These are phyloP conservation scores for Yarrowia divulgata DNA, from an alignment of 805 yeast genomes.

Conservation along the genomic window DNA sequence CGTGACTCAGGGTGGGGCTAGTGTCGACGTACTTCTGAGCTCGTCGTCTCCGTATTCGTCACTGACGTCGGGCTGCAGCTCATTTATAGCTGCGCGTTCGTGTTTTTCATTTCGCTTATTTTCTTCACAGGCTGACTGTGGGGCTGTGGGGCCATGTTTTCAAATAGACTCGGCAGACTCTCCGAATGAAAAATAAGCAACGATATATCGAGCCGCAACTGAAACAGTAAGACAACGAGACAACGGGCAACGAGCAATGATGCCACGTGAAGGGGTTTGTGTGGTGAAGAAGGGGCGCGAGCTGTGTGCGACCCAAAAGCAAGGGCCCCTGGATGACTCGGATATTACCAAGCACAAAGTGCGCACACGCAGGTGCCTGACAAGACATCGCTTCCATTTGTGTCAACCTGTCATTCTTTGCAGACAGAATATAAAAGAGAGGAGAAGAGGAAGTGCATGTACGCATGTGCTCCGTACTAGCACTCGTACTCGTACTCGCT, in stretches of 20 bases:
- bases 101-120: background rate
- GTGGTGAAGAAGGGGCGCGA: background rate
- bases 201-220: slow-evolving; percentile 16
- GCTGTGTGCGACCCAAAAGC: no score
- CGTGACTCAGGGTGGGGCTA: slow-evolving; percentile 6
- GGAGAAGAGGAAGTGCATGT: no score
- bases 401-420: no score
- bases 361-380: no score
- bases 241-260: background rate
- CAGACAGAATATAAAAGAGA: no score
- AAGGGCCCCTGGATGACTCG: no score
- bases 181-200: slow-evolving; percentile 13
- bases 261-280: background rate
- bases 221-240: slow-evolving; percentile 1
- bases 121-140: background rate
- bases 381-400: no score
- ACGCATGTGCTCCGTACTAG: no score
- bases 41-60: background rate
- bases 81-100: slow-evolving; percentile 8
- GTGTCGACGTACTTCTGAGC: no score
- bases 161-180: background rate
- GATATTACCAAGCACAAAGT: no score
- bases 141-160: background rate
- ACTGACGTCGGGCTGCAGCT: background rate
- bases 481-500: no score